Base-by-base conservation (phyloP, 371 early-diverging fungal genomes). In the Lichtheimia ornata region DNA sequence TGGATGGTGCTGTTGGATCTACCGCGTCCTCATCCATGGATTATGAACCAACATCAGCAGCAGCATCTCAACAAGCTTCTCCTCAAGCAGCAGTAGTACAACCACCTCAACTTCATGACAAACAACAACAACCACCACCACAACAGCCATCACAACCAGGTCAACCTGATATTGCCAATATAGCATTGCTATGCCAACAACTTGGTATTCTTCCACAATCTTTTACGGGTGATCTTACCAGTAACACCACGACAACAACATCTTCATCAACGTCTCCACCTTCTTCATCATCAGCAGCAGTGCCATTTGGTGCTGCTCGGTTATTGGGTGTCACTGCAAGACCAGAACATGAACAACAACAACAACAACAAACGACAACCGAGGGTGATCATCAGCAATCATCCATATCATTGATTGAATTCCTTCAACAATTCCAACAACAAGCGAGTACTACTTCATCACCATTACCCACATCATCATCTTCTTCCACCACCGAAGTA, bases 181-280 rank as follows among this genome's bases (percentile, higher is more conserved):
- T 82, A 18, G 72, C 77, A 14, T 62, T 83, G 35, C 67, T 80
- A 45, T 80, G 76, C 28, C 80, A 76, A 56, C 76, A 74, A 51
- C 56, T 75, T n/a, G 72, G 72, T 41, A 71, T 59, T 14, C 60
- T 59, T 13, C 43, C 57, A 56, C 45, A 42, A 45, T 56, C 57
- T 18, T 47, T 22, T 35, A 35, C 35, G 5, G 35, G 35, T 35
- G 35, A 35, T 35, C 35, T 11, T 9, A 9, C 35, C 11, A 4
- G 1, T 35, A 4, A 5, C 6, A 0, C 45, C 0, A n/a, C 45
- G 4, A 18, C 47, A 3, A 18, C 47, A 1, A 0, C 47, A 7
- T 47, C 47, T 7, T 47, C 47, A 1, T 47, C 47, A 15, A 14
- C 47, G 1, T 12, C 47, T 47, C 14, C 47, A 14, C 14, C 45